Percentiles rank a stretch among this genome's conserved stretches.
These are phyloP conservation scores for Trypanosoma platydactyli DNA, from an alignment of 208 protist genomes.

Conservation along the genomic window DNA sequence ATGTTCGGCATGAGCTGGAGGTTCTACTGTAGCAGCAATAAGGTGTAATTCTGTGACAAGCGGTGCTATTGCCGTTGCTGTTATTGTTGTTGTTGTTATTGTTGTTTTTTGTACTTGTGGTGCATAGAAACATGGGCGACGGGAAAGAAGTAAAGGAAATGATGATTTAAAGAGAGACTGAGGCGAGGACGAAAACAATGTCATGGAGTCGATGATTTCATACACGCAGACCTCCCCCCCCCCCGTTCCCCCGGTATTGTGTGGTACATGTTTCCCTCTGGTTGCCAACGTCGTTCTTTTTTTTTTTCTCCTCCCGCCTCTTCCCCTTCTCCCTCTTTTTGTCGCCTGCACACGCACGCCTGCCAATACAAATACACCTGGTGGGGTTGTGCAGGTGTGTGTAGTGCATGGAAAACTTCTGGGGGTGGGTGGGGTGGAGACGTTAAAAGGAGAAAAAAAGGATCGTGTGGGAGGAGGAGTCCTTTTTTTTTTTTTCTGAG, in stretches of 20 bases:
- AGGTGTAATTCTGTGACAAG: neutral
- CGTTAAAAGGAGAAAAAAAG: neutral
- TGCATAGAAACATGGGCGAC: too few species aligned
- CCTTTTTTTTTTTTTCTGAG: too few species aligned
- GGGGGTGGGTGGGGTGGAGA: neutral
- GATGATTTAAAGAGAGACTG: neutral
- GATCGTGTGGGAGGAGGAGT: too few species aligned
- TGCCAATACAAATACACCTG: neutral
- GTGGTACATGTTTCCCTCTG: neutral
- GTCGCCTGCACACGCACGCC: neutral
- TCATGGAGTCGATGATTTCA: neutral
- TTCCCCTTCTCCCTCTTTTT: constrained; percentile 1
- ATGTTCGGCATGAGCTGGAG: constrained; percentile 71
- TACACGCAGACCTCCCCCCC: neutral
- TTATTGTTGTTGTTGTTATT: constrained; percentile 24
- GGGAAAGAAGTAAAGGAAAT: too few species aligned
- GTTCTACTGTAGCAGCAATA: constrained; percentile 54
- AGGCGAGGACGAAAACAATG: neutral
- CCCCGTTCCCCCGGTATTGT: too few species aligned
- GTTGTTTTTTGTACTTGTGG: constrained; percentile 14
- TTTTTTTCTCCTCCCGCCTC: constrained; percentile 3
- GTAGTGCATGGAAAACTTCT: neutral
- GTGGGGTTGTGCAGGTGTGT: neutral
- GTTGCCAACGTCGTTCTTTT: constrained; percentile 1
- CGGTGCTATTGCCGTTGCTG: neutral